phyloP scores from a whole-genome alignment of 2,329 filamentous ascomycete genomes.

The Ophiognomonia clavigignenti-juglandacearum region DNA sequence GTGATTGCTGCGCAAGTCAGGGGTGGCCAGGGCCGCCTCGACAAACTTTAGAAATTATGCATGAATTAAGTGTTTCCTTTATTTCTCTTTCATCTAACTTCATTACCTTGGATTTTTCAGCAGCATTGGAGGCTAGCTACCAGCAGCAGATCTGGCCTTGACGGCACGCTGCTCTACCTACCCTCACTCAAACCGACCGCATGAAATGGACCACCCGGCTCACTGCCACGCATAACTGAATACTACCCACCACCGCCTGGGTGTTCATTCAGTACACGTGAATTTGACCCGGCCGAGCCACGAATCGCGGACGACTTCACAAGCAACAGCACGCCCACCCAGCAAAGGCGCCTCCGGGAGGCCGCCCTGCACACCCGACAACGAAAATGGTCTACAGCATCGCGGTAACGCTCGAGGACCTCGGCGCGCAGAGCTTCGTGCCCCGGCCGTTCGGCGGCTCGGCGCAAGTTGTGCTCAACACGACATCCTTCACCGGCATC shows the following conservation, averaged over 20 bases:
- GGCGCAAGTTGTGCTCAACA: slow-evolving; percentile 12
- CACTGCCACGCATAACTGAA: too few species aligned
- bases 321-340: not conserved
- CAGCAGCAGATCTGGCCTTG: not conserved
- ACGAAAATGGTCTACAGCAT: not conserved
- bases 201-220: too few species aligned
- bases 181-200: not conserved
- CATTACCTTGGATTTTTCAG: not conserved
- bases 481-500: slow-evolving; percentile 9
- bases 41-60: not conserved
- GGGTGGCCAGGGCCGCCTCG: not conserved
- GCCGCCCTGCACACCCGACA: not conserved
- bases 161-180: not conserved
- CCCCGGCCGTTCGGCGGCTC: slow-evolving; percentile 7
- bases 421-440: slow-evolving; percentile 11
- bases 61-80: not conserved
- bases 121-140: too few species aligned
- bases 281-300: too few species aligned
- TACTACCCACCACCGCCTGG: too few species aligned
- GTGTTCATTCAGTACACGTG: too few species aligned
- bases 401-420: slow-evolving; percentile 3
- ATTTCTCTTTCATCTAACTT: not conserved
- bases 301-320: not conserved
- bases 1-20: not conserved
- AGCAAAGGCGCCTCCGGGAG: not conserved